These are phyloP conservation scores for Ceratobasidium papillatum DNA, from an alignment of 1,284 basidiomycete species.

Conservation along the genomic window DNA sequence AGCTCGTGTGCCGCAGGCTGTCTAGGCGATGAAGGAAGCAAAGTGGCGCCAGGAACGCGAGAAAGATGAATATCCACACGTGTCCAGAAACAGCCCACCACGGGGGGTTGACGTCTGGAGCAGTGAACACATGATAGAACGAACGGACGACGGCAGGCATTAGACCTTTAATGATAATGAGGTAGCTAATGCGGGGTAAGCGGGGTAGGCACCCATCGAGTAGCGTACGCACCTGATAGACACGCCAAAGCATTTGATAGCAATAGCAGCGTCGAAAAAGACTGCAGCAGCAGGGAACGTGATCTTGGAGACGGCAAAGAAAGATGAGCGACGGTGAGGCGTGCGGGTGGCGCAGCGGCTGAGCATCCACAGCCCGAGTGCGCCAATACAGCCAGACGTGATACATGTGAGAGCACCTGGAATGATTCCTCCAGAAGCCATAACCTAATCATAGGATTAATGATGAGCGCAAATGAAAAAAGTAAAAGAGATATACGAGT, in stretches of 20 bases:
- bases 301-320: conserved; percentile 85
- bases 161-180: conserved; percentile 93
- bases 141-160: conserved; percentile 93
- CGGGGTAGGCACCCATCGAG: neutral
- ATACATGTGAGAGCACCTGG: conserved; percentile 89
- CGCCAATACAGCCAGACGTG: conserved; percentile 83
- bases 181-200: conserved; percentile 63
- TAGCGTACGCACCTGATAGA: conserved; percentile 77
- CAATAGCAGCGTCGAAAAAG: conserved; percentile 93
- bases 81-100: conserved; percentile 78
- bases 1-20: conserved; percentile 83
- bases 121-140: conserved; percentile 78
- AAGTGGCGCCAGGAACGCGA: conserved; percentile 86
- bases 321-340: conserved; percentile 77
- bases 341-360: conserved; percentile 86
- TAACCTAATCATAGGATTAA: conserved; percentile 63
- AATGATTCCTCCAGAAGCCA: conserved; percentile 85
- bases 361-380: conserved; percentile 90
- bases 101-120: conserved; percentile 70
- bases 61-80: conserved; percentile 85
- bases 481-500: conserved; percentile 59
- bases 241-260: conserved; percentile 96
- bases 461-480: neutral
- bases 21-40: conserved; percentile 88
- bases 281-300: conserved; percentile 86